Base-by-base conservation (phyloP, 495 filamentous ascomycete species). In the Podospora didyma region DNA sequence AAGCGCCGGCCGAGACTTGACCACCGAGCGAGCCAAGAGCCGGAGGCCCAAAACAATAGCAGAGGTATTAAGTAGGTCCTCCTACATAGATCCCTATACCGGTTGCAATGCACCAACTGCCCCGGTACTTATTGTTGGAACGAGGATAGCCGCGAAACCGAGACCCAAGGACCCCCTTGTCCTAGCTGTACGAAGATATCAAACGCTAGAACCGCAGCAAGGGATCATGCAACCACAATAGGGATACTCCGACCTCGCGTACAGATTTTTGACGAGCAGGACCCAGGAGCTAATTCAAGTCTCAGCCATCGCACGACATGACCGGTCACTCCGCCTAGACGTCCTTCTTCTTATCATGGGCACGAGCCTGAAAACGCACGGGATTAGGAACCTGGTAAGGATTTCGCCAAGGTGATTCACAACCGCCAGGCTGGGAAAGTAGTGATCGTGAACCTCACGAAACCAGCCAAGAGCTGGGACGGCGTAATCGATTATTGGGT, bases 291-390 rank as follows among this genome's bases (percentile, higher is more conserved):
- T 55, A 12, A 60, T 26, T 54, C 51, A 24, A n/a, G 54, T 60
- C 57, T 60, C 51, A 23, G 22, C 57, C 22, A 53, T 60, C 47
- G 51, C 41, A 60, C 39, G 23, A 46, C 31, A 60, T 51, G 31
- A 60, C 57, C 57, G 20, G 34, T 58, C 56, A 41, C 56, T 58
- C 37, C 56, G 49, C 42, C 56, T 19, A n/a, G 49, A 58, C 42
- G 41, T 60, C 48, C 47, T 60, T 55, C 47, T 60, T 55, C 58
- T 60, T 24, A 60, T 60, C 41, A 60, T 60, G 23, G 58, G 58
- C 34, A 60, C 53, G 42, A 56, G 58, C 53, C 58, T 60, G 21
- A 22, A 47, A 49, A 60, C 58, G 35, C 34, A 56, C 31, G 53
- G 58, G 52, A 49, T 60, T 49, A 39, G 51, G 53, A 44, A 44